These are phyloP conservation scores for Hyphodiscus sp. DNA, from an alignment of 2,329 filamentous ascomycete species.

Conservation along the genomic window DNA sequence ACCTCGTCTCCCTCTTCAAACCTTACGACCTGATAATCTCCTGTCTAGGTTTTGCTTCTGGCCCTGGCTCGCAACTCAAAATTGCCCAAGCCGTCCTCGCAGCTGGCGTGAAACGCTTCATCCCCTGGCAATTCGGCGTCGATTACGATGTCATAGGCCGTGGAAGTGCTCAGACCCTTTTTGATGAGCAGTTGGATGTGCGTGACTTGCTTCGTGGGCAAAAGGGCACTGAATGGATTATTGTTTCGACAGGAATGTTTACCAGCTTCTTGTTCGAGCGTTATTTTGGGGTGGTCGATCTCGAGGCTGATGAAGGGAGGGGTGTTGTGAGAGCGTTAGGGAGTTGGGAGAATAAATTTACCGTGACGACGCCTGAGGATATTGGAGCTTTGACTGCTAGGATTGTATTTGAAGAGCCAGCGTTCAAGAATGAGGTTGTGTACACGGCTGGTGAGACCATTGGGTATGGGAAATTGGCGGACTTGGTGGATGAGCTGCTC, in stretches of 20 bases:
- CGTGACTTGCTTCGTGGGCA: constrained; percentile 45
- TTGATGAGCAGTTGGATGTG: constrained; percentile 61
- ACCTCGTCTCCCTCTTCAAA: constrained; percentile 39
- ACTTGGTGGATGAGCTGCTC: constrained; percentile 42
- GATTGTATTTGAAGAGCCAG: constrained; percentile 40
- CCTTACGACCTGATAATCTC: constrained; percentile 49
- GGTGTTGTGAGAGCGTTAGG: constrained; percentile 50
- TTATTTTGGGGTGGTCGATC: constrained; percentile 56
- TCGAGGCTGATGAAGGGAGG: constrained; percentile 22
- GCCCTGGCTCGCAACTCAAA: constrained; percentile 50
- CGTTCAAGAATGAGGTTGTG: constrained; percentile 36
- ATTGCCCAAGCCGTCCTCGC: constrained; percentile 48
- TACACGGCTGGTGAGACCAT: constrained; percentile 58
- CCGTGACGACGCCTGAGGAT: constrained; percentile 55
- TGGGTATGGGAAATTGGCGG: constrained; percentile 47
- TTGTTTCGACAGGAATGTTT: constrained; percentile 65
- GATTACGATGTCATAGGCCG: constrained; percentile 61
- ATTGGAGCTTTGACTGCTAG: constrained; percentile 57
- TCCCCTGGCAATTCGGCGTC: constrained; percentile 71
- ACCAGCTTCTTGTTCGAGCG: constrained; percentile 62
- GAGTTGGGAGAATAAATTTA: constrained; percentile 55
- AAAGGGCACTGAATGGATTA: constrained; percentile 47
- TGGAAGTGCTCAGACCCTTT: constrained; percentile 55
- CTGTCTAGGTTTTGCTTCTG: constrained; percentile 54
- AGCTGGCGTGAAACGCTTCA: constrained; percentile 44